Percentiles rank a stretch among this genome's conserved stretches.
Evolutionary conservation across 2,329 filamentous ascomycete genomes (phyloP).

Genomic region (Neonectria punicea): DNA sequence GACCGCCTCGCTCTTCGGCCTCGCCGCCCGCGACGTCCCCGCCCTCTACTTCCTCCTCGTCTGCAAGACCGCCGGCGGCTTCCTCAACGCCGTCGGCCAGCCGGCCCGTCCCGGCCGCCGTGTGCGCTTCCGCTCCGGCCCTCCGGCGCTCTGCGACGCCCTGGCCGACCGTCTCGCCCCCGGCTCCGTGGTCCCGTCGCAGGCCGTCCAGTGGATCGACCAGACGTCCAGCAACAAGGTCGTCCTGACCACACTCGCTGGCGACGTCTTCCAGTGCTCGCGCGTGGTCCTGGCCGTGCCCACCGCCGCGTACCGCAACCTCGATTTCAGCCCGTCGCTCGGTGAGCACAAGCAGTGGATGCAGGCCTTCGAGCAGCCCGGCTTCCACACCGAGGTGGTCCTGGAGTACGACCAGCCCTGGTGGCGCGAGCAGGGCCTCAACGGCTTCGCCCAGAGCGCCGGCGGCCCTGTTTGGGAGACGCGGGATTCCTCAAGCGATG

Average conservation of each 20-base stretch:
- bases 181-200: slow-evolving; percentile 25
- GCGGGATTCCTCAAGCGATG: slow-evolving; percentile 24
- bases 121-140: slow-evolving; percentile 14
- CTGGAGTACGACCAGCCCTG: slow-evolving; percentile 35
- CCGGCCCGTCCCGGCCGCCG: slow-evolving; percentile 11
- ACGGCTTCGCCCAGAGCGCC: slow-evolving; percentile 27
- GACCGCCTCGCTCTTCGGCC: slow-evolving; percentile 41
- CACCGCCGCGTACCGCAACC: slow-evolving; percentile 16
- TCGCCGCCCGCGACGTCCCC: slow-evolving; percentile 29
- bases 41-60: slow-evolving; percentile 36
- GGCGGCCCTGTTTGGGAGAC: slow-evolving; percentile 32
- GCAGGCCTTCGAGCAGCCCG: slow-evolving; percentile 16
- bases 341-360: slow-evolving; percentile 34
- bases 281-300: slow-evolving; percentile 33
- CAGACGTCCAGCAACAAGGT: slow-evolving; percentile 27
- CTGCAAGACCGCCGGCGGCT: slow-evolving; percentile 38
- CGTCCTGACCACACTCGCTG: slow-evolving; percentile 26
- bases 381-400: slow-evolving; percentile 30
- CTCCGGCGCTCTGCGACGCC: slow-evolving; percentile 19
- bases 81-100: slow-evolving; percentile 25
- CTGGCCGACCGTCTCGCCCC: slow-evolving; percentile 25
- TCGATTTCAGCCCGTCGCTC: slow-evolving; percentile 31
- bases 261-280: slow-evolving; percentile 30
- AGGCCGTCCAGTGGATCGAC: slow-evolving; percentile 32
- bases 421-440: slow-evolving; percentile 37